phyloP scores from a whole-genome alignment of 345 rosid species.

The Eucalyptus regnans region DNA sequence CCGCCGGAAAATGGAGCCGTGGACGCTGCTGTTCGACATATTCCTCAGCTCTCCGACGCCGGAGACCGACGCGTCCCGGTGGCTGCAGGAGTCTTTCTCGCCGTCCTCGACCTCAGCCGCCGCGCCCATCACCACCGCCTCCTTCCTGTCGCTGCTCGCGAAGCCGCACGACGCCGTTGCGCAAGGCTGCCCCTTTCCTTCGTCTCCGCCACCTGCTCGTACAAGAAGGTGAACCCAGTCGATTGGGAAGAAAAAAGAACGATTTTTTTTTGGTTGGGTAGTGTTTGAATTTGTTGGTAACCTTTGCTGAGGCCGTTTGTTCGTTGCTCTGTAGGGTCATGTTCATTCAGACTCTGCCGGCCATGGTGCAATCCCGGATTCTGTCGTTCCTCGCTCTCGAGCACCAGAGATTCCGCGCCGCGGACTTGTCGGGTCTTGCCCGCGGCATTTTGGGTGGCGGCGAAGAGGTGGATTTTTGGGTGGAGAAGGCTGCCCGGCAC shows the following conservation, averaged over 20 bases:
- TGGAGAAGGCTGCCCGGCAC: slow-evolving; percentile 41
- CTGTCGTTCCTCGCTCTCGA: slow-evolving; percentile 48
- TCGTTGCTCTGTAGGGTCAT: slow-evolving; percentile 27
- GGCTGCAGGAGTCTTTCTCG: slow-evolving; percentile 40
- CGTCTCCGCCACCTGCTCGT: background rate
- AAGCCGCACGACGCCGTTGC: slow-evolving; percentile 10
- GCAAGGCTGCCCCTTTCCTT: slow-evolving; percentile 8
- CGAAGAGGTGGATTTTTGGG: slow-evolving; percentile 47
- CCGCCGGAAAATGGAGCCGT: slow-evolving; percentile 32
- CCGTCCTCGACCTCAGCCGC: background rate
- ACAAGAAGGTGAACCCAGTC: slow-evolving; percentile 22
- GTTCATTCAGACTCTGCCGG: slow-evolving; percentile 61
- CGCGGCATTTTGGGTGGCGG: slow-evolving; percentile 19
- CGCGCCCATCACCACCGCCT: slow-evolving; percentile 39
- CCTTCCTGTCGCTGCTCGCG: slow-evolving; percentile 45
- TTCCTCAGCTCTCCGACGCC: slow-evolving; percentile 49
- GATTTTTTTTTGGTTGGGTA: background rate
- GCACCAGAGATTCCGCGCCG: slow-evolving; percentile 27
- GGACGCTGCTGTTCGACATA: slow-evolving; percentile 55
- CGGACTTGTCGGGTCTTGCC: slow-evolving; percentile 39
- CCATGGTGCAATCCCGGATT: slow-evolving; percentile 52
- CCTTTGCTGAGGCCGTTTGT: background rate
- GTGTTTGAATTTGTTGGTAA: background rate
- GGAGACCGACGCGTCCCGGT: slow-evolving; percentile 60
- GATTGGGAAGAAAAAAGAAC: background rate